Percentiles rank a stretch among this genome's conserved stretches.
Evolutionary conservation across 2,329 filamentous ascomycete genomes (phyloP).

Genomic region (Periconia digitata): DNA sequence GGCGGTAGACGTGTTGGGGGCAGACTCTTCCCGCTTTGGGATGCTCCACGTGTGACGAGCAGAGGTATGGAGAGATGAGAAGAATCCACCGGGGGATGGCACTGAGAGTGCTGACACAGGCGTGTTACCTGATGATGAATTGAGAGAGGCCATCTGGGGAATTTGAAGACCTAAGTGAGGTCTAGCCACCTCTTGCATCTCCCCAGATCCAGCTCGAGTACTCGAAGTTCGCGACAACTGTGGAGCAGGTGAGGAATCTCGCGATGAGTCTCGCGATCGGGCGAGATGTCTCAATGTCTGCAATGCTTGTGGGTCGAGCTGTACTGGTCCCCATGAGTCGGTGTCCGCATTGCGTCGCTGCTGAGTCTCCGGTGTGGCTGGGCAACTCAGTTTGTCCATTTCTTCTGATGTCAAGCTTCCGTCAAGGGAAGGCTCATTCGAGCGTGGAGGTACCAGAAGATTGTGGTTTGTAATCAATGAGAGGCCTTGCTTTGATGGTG

Average conservation of each 20-base stretch:
- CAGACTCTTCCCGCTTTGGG: slow-evolving; percentile 42
- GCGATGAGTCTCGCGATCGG: slow-evolving; percentile 30
- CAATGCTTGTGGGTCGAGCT: slow-evolving; percentile 76
- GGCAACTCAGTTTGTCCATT: slow-evolving; percentile 78
- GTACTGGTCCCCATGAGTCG: slow-evolving; percentile 60
- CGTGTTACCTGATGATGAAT: slow-evolving; percentile 50
- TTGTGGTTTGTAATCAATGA: slow-evolving; percentile 64
- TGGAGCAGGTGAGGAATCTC: slow-evolving; percentile 20
- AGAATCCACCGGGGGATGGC: slow-evolving; percentile 89
- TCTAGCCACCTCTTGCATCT: slow-evolving; percentile 62
- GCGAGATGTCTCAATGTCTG: slow-evolving; percentile 75
- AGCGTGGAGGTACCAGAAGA: slow-evolving; percentile 70
- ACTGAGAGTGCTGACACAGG: slow-evolving; percentile 82
- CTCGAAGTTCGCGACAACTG: slow-evolving; percentile 39
- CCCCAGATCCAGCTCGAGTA: slow-evolving; percentile 55
- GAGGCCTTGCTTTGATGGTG: slow-evolving; percentile 74
- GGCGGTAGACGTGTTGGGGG: slow-evolving; percentile 85
- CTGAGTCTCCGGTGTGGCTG: slow-evolving; percentile 70
- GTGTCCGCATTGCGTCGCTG: slow-evolving; percentile 51
- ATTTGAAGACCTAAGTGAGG: slow-evolving; percentile 48
- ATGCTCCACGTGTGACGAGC: slow-evolving; percentile 82
- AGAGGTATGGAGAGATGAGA: slow-evolving; percentile 76
- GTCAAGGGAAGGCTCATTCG: slow-evolving; percentile 84
- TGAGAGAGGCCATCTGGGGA: slow-evolving; percentile 23
- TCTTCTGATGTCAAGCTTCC: slow-evolving; percentile 88